Evolutionary conservation across 495 filamentous ascomycete species (phyloP).

Genomic region (Niebla homalea): DNA sequence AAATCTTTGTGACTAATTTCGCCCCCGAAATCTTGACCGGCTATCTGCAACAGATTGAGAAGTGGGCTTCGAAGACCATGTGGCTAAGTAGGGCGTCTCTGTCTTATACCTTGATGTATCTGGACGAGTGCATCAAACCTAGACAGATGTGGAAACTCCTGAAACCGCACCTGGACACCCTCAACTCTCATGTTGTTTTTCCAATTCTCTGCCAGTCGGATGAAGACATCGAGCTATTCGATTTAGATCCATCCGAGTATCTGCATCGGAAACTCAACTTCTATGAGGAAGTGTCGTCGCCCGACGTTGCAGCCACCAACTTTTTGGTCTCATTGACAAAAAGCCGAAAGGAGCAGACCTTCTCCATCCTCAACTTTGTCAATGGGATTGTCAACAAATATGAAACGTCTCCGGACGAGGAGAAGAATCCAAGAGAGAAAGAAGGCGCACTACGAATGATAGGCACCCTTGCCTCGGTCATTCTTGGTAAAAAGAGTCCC

Average conservation of each 20-base stretch:
- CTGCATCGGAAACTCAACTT: constrained; percentile 94
- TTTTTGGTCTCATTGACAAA: constrained; percentile 93
- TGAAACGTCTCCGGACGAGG: constrained; percentile 65
- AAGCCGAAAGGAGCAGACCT: constrained; percentile 87
- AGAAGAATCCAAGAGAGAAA: constrained; percentile 88
- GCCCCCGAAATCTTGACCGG: constrained; percentile 90
- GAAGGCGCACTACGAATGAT: constrained; percentile 97
- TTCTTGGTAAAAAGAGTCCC: constrained; percentile 93
- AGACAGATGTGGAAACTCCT: constrained; percentile 92
- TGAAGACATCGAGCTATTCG: constrained; percentile 88
- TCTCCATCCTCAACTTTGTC: constrained; percentile 82
- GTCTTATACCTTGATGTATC: constrained; percentile 79
- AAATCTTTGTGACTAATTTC: constrained; percentile 79
- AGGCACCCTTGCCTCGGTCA: constrained; percentile 82
- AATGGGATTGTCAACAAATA: constrained; percentile 86
- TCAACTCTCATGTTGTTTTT: constrained; percentile 89
- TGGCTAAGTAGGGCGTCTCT: constrained; percentile 92
- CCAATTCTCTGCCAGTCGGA: constrained; percentile 85
- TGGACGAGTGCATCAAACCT: constrained; percentile 95
- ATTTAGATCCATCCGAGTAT: constrained; percentile 88
- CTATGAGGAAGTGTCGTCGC: constrained; percentile 92
- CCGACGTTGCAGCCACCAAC: constrained; percentile 92
- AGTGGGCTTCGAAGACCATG: constrained; percentile 86
- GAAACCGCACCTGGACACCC: constrained; percentile 80
- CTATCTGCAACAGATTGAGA: constrained; percentile 85